phyloP scores from a whole-genome alignment of 148 eudicot genomes.

The Gaultheria prostrata region DNA sequence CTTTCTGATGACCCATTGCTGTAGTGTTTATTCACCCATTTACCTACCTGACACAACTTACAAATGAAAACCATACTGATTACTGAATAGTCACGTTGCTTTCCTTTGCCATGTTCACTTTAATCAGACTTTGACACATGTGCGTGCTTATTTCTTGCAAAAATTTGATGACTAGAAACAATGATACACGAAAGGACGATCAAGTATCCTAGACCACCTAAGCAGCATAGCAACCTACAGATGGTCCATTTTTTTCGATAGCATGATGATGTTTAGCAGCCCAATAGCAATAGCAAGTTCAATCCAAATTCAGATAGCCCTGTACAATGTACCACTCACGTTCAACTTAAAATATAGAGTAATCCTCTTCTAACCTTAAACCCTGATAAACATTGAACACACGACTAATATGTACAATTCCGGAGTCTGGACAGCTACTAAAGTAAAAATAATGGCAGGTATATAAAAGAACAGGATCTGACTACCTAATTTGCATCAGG shows the following conservation, averaged over 20 bases:
- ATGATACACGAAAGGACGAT: neutral
- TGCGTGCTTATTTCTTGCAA: neutral
- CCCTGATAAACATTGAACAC: neutral
- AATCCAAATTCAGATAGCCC: neutral
- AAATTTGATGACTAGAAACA: neutral
- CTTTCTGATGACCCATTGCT: neutral
- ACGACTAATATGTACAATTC: neutral
- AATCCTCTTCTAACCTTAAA: neutral
- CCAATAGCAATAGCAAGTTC: neutral
- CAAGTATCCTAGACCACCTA: neutral
- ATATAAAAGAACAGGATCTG: neutral
- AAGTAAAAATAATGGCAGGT: neutral
- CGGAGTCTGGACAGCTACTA: neutral
- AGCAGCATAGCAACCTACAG: neutral
- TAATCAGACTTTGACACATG: neutral
- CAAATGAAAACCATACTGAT: neutral
- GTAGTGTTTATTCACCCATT: neutral
- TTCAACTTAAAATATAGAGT: neutral
- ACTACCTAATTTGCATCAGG: neutral
- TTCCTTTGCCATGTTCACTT: slow-evolving; percentile 3
- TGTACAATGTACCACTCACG: neutral
- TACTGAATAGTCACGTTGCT: neutral
- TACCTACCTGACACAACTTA: neutral
- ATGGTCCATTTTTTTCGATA: neutral
- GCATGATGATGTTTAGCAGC: neutral